phyloP scores from a whole-genome alignment of 129 eudicot species.

The Chrysanthemum makinoi region DNA sequence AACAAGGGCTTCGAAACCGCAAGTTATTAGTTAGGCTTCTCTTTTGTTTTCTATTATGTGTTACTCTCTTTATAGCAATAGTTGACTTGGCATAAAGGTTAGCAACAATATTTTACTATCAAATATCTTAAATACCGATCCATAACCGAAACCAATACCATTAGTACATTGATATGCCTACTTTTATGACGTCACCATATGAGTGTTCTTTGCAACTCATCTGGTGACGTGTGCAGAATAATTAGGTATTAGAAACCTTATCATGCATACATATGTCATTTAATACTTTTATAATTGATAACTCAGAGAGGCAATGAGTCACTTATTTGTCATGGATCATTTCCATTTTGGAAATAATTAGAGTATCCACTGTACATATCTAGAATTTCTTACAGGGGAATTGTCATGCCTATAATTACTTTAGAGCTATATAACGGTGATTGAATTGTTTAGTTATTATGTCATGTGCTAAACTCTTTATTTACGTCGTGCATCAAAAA shows the following conservation, averaged over 20 bases:
- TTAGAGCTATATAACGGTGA: conserved; percentile 19
- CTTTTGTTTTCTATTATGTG: no score
- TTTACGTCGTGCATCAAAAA: background rate
- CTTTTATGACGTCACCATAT: no score
- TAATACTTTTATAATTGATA: no score
- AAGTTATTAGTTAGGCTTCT: no score
- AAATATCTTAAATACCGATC: no score
- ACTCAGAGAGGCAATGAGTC: background rate
- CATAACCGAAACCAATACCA: no score
- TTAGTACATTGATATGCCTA: no score
- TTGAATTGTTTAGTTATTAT: background rate
- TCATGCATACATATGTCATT: conserved; percentile 12
- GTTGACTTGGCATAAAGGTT: no score
- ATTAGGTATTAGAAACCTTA: conserved; percentile 11
- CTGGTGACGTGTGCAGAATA: conserved; percentile 17
- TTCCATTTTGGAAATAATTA: conserved; percentile 14
- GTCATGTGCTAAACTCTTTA: background rate
- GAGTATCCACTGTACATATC: background rate
- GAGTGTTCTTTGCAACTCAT: conserved; percentile 18
- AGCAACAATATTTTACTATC: no score
- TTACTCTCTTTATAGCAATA: no score
- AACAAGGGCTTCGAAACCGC: no score
- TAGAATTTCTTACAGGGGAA: conserved; percentile 12
- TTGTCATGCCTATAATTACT: conserved; percentile 8
- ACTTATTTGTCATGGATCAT: background rate